Base-by-base conservation (phyloP, 2,329 filamentous ascomycete species). In the Cercospora citrullina region DNA sequence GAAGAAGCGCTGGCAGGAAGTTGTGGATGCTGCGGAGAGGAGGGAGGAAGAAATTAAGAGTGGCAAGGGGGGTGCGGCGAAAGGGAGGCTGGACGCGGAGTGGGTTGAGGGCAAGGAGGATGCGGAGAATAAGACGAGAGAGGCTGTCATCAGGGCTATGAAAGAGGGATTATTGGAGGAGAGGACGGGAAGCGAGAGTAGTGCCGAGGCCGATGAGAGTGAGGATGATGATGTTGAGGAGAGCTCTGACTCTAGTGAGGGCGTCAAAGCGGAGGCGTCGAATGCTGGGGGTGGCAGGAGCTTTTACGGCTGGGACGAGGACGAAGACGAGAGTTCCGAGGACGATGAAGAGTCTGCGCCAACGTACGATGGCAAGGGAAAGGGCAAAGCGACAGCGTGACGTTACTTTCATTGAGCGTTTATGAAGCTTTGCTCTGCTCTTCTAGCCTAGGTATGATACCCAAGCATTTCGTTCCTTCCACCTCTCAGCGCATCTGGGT, bases 51-150 rank as follows among this genome's bases (percentile, higher is more conserved):
- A 97, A 76, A 87, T 97, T 62, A 90, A 87, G 79, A 89, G 89
- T 68, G 93, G 92, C 9, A 84, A 86, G 71, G 86, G 88, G 73
- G 87, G 89, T 64, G 86, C 72, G 23, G 73, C 73, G 39, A 90
- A 78, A 80, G 84, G 82, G 18, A 82, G 86, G 69, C 72, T 97
- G 48, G 93, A 97, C 75, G 93, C 92, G 0, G 91, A 94, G 77
- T 99, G 94, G 93, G 89, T 98, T 48, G 95, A 99, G 78, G 91
- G 93, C 72, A 97, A 96, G 80, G 94, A 97, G 74, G 93, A 97
- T 77, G 91, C 91, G 28, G 90, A 88, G 72, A 93, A 96, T 81
- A 90, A 91, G 79, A 94, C 93, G 0, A 84, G 91, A 48, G 89
- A 92, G 73, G 91, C 91, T 3, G 91, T 94, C 5, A 77, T 91